These are phyloP conservation scores for Nitzschia sp. DNA, from an alignment of 108 stramenopile species.

Conservation along the genomic window DNA sequence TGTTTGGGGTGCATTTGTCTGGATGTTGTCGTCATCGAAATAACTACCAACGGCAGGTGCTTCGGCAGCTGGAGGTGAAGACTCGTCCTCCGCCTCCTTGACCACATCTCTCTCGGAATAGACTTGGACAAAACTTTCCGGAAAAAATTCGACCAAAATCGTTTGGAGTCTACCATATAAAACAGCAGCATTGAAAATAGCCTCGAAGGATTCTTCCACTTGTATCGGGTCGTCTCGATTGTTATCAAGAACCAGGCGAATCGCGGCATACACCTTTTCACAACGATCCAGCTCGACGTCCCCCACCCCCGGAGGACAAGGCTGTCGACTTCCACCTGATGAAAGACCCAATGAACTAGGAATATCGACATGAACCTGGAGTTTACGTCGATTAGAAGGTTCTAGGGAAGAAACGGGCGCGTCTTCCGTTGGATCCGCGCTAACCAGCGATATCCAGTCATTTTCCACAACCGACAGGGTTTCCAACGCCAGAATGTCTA, in stretches of 20 bases:
- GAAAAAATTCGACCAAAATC: background rate
- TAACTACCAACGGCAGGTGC: too few species aligned
- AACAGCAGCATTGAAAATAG: background rate
- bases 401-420: too few species aligned
- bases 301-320: background rate
- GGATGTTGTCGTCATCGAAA: too few species aligned
- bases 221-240: background rate
- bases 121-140: background rate
- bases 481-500: background rate
- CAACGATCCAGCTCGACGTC: background rate
- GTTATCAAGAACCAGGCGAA: background rate
- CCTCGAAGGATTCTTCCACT: background rate
- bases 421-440: too few species aligned
- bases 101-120: too few species aligned
- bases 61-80: too few species aligned
- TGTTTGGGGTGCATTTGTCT: too few species aligned
- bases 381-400: background rate
- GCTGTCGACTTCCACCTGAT: background rate
- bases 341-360: background rate
- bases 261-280: background rate
- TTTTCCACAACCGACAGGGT: background rate
- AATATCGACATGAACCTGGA: background rate
- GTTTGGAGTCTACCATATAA: background rate
- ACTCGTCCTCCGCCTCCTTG: too few species aligned
- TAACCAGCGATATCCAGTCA: background rate